phyloP scores from a whole-genome alignment of 768 basidiomycete genomes.

The Tylopilus balloui region DNA sequence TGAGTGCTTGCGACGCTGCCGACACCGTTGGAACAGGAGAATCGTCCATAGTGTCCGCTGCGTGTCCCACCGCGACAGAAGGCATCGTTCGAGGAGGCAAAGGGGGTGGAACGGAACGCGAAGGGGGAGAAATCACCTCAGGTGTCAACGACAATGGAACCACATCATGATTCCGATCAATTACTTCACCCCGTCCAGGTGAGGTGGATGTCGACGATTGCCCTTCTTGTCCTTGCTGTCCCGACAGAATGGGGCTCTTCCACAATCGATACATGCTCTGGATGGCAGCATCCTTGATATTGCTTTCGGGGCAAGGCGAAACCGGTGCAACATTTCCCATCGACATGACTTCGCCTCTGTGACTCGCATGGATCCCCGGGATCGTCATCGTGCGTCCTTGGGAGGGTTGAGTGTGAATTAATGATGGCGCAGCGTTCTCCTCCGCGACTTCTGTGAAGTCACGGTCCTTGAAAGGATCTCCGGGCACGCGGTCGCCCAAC shows the following conservation, averaged over 20 bases:
- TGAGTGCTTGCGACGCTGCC: constrained; percentile 51
- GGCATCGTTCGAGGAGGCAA: constrained; percentile 40
- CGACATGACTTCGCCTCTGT: constrained; percentile 82
- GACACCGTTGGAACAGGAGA: constrained; percentile 20
- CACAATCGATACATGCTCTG: constrained; percentile 72
- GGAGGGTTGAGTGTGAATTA: constrained; percentile 69
- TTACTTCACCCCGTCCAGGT: constrained; percentile 8
- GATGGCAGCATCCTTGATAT: constrained; percentile 48
- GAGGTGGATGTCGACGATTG: constrained; percentile 7
- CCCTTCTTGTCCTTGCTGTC: constrained; percentile 25
- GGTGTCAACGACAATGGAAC: constrained; percentile 26
- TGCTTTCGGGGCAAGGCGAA: constrained; percentile 38
- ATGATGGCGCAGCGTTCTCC: constrained; percentile 34
- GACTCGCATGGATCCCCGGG: constrained; percentile 81
- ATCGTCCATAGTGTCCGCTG: constrained; percentile 25
- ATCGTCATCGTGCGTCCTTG: constrained; percentile 81
- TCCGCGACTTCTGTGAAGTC: constrained; percentile 30
- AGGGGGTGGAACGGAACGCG: constrained; percentile 35
- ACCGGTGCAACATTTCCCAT: constrained; percentile 66
- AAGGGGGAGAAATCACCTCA: constrained; percentile 17
- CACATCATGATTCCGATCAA: constrained; percentile 29
- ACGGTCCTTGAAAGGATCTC: constrained; percentile 30
- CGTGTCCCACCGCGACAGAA: constrained; percentile 30
- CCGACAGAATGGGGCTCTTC: constrained; percentile 47
- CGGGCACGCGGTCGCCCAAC: constrained; percentile 24